Percentiles rank a stretch among this genome's conserved stretches.
phyloP scores from a whole-genome alignment of 805 yeast species.

The Barnettozyma salicaria region DNA sequence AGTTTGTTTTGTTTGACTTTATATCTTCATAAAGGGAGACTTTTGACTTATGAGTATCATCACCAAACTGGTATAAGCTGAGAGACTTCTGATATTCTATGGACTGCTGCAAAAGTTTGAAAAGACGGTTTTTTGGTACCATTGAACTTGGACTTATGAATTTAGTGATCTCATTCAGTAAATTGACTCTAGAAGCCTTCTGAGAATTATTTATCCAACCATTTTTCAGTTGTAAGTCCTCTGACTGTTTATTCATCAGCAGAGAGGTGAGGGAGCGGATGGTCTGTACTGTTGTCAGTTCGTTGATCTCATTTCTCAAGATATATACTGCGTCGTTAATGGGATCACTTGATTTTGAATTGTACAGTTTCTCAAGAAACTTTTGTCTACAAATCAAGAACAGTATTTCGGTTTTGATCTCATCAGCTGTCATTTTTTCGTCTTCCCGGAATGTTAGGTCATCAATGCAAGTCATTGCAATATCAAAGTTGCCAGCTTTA shows the following conservation, averaged over 20 bases:
- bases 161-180: slow-evolving; percentile 38
- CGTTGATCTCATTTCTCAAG: slow-evolving; percentile 33
- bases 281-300: slow-evolving; percentile 22
- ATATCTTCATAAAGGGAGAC: slow-evolving; percentile 34
- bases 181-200: slow-evolving; percentile 32
- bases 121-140: slow-evolving; percentile 47
- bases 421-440: slow-evolving; percentile 5
- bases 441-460: slow-evolving; percentile 18
- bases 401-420: slow-evolving; percentile 15
- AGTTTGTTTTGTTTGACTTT: slow-evolving; percentile 27
- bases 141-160: slow-evolving; percentile 46
- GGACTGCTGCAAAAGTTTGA: slow-evolving; percentile 47
- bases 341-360: slow-evolving; percentile 20
- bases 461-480: slow-evolving; percentile 29
- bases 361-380: slow-evolving; percentile 36
- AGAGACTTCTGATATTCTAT: slow-evolving; percentile 38
- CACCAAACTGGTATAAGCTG: slow-evolving; percentile 31
- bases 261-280: slow-evolving; percentile 28
- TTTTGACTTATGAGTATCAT: slow-evolving; percentile 12
- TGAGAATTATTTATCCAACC: slow-evolving; percentile 29
- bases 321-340: slow-evolving; percentile 33
- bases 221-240: slow-evolving; percentile 20
- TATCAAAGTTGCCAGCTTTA: slow-evolving; percentile 37
- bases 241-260: slow-evolving; percentile 24
- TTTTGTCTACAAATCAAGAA: slow-evolving; percentile 36